phyloP scores from a whole-genome alignment of 1,284 basidiomycete genomes.

The Heterobasidion irregulare region DNA sequence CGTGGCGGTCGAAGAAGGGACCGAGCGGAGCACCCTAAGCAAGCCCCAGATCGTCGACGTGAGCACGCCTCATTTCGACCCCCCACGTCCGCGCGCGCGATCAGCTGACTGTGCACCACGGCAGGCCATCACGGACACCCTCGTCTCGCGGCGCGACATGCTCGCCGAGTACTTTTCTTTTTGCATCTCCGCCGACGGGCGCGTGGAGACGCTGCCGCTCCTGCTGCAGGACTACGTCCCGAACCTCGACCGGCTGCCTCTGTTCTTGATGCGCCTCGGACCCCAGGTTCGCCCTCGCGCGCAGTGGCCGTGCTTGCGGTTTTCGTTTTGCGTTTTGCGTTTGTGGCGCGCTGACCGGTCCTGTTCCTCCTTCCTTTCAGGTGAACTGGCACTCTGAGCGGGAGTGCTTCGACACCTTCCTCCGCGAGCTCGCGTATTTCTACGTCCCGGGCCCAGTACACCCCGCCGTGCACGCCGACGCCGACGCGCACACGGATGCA shows the following conservation, averaged over 20 bases:
- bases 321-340: background rate
- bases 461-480: conserved; percentile 19
- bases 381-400: conserved; percentile 85
- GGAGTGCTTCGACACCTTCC: conserved; percentile 80
- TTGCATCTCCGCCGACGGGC: conserved; percentile 53
- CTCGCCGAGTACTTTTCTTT: conserved; percentile 90
- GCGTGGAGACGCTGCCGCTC: conserved; percentile 71
- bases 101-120: background rate
- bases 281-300: conserved; percentile 54
- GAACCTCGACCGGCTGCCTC: conserved; percentile 79
- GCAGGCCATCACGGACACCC: conserved; percentile 52
- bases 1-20: conserved; percentile 63
- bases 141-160: conserved; percentile 72
- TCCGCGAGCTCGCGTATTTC: conserved; percentile 88
- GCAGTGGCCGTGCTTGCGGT: no score
- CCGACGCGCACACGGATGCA: background rate
- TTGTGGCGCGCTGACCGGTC: background rate
- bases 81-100: background rate
- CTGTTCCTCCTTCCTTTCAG: conserved; percentile 27
- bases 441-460: conserved; percentile 49
- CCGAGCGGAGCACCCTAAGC: conserved; percentile 37
- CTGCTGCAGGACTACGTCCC: conserved; percentile 81
- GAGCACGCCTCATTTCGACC: conserved; percentile 18
- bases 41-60: conserved; percentile 68
- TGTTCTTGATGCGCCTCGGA: conserved; percentile 80